Base-by-base conservation (phyloP, 2,329 filamentous ascomycete species). In the Xylaria sp. region DNA sequence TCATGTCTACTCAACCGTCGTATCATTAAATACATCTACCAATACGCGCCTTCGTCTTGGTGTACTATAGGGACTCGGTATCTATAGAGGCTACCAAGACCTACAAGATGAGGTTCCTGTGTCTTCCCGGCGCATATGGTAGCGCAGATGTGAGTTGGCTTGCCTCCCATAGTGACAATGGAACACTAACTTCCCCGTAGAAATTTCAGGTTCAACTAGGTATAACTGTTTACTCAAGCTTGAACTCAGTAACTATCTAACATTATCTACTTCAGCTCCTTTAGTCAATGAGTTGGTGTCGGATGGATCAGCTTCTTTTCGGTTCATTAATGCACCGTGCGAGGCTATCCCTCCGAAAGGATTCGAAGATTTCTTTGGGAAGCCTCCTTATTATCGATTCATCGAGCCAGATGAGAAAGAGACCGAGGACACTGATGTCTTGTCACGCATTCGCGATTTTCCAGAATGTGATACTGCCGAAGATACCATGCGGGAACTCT, bases 351-450 rank as follows among this genome's bases (percentile, higher is more conserved):
- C 86, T 4, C 86, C 86, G 0, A 75, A 82, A 20, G 86, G 86
- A 0, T 89, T 87, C 65, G 85, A 86, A 64, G 81, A 86, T 55
- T 89, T 86, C 76, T 89, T 88, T 74, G 86, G 86, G 15, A 80
- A 81, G 5, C 83, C 83, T 0, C 86, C 86, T 8, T 84, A 87
- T 70, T 87, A 82, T 75, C 83, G 86, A 34, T 87, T 87, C 76
- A 85, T 88, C 66, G 82, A 86, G 70, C 81, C 82, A 4, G 80
- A 80, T 58, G 80, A 84, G 36, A 82, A 82, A 65, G 77, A 81
- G 43, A 77, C 77, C 5, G 73, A 80, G 15, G 76, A 83, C 10
- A 83, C 83, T 55, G 81, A 85, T 68, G 80, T 87, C 1, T 72
- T 87, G 53, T 79, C 82, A 36, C 83, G 83, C 57, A 84, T 89